phyloP scores from a whole-genome alignment of 2,329 filamentous ascomycete species.

The Didymella segeticola region DNA sequence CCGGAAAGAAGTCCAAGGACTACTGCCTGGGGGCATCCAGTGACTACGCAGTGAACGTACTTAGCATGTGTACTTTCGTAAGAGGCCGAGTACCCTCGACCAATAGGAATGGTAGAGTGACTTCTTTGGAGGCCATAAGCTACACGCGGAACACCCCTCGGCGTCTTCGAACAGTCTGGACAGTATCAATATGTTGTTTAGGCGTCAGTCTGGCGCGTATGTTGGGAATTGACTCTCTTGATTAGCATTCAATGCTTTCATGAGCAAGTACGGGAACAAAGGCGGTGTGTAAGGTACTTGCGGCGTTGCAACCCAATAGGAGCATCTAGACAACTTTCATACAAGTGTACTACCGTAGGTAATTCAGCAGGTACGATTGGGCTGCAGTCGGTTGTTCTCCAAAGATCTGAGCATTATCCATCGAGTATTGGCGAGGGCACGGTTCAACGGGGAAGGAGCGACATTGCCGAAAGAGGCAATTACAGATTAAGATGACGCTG shows the following conservation, averaged over 20 bases:
- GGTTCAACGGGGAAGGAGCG: background rate
- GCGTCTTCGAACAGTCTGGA: background rate
- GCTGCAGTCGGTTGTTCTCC: slow-evolving; percentile 2
- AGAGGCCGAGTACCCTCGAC: background rate
- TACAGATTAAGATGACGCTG: slow-evolving; percentile 2
- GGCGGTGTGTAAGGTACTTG: background rate
- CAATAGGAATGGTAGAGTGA: background rate
- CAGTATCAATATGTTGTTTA: background rate
- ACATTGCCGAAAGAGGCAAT: slow-evolving; percentile 7
- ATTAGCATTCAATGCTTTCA: background rate
- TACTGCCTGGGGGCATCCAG: background rate
- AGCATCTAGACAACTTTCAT: background rate
- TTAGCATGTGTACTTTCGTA: background rate
- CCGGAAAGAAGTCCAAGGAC: background rate
- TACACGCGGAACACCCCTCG: background rate
- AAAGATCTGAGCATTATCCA: background rate
- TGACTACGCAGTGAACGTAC: background rate
- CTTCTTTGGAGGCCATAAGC: background rate
- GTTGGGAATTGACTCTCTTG: background rate
- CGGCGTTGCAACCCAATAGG: background rate
- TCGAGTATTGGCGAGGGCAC: slow-evolving; percentile 1
- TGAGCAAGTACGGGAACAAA: background rate
- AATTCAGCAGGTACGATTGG: slow-evolving; percentile 5
- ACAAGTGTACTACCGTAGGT: background rate
- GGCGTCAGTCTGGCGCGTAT: background rate